phyloP scores from a whole-genome alignment of 1,284 basidiomycete genomes.

The Apiotrichum akiyoshidainum region DNA sequence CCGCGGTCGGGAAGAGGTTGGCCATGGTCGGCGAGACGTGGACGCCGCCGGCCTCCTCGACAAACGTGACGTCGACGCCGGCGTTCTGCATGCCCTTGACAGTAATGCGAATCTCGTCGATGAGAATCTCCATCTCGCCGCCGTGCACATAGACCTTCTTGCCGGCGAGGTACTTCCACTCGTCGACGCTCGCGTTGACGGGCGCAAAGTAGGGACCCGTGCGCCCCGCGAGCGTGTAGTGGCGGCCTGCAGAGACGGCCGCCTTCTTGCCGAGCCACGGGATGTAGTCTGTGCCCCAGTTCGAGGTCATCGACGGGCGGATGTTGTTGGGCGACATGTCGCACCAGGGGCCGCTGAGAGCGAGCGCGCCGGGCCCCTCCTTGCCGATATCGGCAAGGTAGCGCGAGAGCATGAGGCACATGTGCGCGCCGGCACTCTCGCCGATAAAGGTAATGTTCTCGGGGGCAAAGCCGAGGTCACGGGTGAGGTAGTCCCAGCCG shows the following conservation, averaged over 20 bases:
- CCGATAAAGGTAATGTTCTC: slow-evolving; percentile 14
- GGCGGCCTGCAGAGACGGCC: neutral
- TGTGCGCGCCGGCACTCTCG: slow-evolving; percentile 22
- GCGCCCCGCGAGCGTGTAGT: slow-evolving; percentile 7
- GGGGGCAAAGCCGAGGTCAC: slow-evolving; percentile 14
- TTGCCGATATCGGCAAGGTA: slow-evolving; percentile 11
- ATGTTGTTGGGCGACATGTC: slow-evolving; percentile 6
- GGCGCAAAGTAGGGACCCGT: slow-evolving; percentile 12
- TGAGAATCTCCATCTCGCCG: slow-evolving; percentile 13
- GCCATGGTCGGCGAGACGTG: slow-evolving; percentile 5
- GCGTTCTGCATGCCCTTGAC: slow-evolving; percentile 10
- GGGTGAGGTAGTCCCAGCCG: slow-evolving; percentile 17
- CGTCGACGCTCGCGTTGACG: neutral
- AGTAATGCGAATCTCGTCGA: slow-evolving; percentile 15
- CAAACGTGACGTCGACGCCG: slow-evolving; percentile 9
- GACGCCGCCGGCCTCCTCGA: slow-evolving; percentile 3
- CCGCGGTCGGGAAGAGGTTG: neutral
- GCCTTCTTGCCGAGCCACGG: slow-evolving; percentile 3
- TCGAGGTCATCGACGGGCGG: slow-evolving; percentile 3
- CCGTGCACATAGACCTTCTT: slow-evolving; percentile 14
- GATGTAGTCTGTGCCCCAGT: slow-evolving; percentile 14
- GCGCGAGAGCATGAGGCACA: slow-evolving; percentile 15
- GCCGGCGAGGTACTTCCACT: slow-evolving; percentile 8
- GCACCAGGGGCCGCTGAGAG: slow-evolving; percentile 13
- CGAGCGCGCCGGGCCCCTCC: slow-evolving; percentile 4